phyloP scores from a whole-genome alignment of 1,139 yeast genomes.

The Pichia kudriavzevii region DNA sequence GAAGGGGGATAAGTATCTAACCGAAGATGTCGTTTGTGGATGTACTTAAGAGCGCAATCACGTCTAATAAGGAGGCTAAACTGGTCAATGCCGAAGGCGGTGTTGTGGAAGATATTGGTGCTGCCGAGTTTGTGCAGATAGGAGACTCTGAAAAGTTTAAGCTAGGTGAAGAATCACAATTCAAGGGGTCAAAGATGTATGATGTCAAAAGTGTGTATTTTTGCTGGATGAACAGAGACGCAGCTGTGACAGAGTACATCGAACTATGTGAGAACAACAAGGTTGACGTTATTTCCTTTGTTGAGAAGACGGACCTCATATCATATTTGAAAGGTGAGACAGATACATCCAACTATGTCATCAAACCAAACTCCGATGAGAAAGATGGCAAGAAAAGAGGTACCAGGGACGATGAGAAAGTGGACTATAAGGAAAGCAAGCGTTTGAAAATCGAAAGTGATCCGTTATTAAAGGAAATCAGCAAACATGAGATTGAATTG shows the following conservation, averaged over 20 bases:
- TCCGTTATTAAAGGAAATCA: slow-evolving; percentile 48
- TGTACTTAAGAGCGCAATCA: neutral
- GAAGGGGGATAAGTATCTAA: too few relatives aligned
- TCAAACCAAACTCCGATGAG: neutral
- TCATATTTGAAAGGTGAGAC: slow-evolving; percentile 73
- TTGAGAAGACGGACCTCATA: slow-evolving; percentile 78
- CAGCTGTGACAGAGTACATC: slow-evolving; percentile 77
- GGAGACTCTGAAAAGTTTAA: slow-evolving; percentile 19
- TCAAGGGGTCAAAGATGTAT: slow-evolving; percentile 37
- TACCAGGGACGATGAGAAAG: slow-evolving; percentile 15
- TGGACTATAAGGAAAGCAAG: slow-evolving; percentile 14
- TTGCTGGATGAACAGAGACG: slow-evolving; percentile 67
- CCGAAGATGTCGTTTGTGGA: neutral
- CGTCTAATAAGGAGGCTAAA: neutral
- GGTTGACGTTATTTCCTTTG: slow-evolving; percentile 67
- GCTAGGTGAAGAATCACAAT: slow-evolving; percentile 44
- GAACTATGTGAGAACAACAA: slow-evolving; percentile 59
- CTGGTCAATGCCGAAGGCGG: neutral
- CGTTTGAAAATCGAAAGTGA: slow-evolving; percentile 35
- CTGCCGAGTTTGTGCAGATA: slow-evolving; percentile 24
- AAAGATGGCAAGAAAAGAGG: slow-evolving; percentile 1
- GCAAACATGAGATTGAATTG: slow-evolving; percentile 56
- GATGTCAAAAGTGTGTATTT: slow-evolving; percentile 43
- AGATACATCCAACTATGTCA: too few relatives aligned
- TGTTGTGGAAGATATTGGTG: slow-evolving; percentile 13